These are phyloP conservation scores for Wallacemonas sp. DNA, from an alignment of 208 protist species.

Conservation along the genomic window DNA sequence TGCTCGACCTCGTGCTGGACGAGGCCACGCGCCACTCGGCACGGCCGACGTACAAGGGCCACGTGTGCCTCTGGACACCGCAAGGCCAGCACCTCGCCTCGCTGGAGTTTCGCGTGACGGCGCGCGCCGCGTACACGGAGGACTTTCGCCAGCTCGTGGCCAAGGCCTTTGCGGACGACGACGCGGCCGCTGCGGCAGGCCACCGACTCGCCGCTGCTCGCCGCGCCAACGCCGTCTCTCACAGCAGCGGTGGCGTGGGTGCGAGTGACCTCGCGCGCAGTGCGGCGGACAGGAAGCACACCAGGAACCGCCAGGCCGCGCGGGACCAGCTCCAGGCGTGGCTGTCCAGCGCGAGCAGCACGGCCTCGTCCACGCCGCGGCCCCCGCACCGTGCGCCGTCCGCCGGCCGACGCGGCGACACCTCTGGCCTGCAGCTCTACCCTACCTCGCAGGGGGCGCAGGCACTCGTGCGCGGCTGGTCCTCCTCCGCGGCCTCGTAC, in stretches of 20 bases:
- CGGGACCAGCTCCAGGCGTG: neutral
- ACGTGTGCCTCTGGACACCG: conserved; percentile 60
- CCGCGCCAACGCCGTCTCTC: neutral
- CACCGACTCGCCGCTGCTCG: neutral
- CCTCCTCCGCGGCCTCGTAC: conserved; percentile 3
- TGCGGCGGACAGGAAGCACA: too few species aligned
- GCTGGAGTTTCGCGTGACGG: conserved; percentile 80
- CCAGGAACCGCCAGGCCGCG: too few species aligned
- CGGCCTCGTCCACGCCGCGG: conserved; percentile 4
- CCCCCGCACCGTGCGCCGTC: neutral
- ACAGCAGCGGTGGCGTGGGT: too few species aligned
- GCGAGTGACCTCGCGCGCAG: too few species aligned
- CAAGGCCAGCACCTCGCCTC: conserved; percentile 74
- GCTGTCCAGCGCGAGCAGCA: conserved; percentile 13
- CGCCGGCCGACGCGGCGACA: neutral
- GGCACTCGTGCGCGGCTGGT: conserved; percentile 3
- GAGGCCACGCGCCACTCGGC: conserved; percentile 36
- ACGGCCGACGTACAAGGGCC: conserved; percentile 71
- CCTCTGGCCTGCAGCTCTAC: neutral
- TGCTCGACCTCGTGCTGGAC: conserved; percentile 61
- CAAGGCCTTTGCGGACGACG: neutral
- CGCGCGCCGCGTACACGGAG: conserved; percentile 68
- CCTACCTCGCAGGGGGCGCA: neutral
- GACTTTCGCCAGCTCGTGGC: conserved; percentile 60
- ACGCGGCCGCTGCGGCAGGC: neutral